These are phyloP conservation scores for Tetrapisispora pingtungensis DNA, from an alignment of 805 yeast genomes.

Conservation along the genomic window DNA sequence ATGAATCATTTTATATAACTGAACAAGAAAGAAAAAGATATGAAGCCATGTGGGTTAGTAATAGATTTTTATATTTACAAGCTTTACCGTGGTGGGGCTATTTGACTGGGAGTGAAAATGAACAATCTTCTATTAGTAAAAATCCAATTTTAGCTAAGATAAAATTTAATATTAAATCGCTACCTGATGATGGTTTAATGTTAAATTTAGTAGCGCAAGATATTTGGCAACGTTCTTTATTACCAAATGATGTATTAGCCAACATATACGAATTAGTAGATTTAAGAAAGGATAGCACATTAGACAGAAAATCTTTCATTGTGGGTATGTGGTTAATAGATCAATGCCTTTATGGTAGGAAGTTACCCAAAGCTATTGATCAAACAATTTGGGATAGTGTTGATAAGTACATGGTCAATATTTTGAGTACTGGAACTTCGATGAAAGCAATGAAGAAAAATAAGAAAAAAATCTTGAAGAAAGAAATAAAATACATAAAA, in stretches of 20 bases:
- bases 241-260: slow-evolving; percentile 50
- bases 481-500: slow-evolving; percentile 22
- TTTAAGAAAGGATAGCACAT: slow-evolving; percentile 55
- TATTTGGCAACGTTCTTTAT: slow-evolving; percentile 70
- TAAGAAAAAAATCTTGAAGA: slow-evolving; percentile 16
- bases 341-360: slow-evolving; percentile 89
- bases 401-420: slow-evolving; percentile 19
- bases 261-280: slow-evolving; percentile 69
- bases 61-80: slow-evolving; percentile 55
- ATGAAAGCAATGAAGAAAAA: slow-evolving; percentile 11
- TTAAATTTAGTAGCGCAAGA: slow-evolving; percentile 51
- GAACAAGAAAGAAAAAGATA: slow-evolving; percentile 75
- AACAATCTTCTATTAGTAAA: not conserved
- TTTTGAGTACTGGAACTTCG: slow-evolving; percentile 5
- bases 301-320: slow-evolving; percentile 71
- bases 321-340: slow-evolving; percentile 99
- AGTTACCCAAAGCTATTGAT: slow-evolving; percentile 63
- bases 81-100: slow-evolving; percentile 27
- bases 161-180: slow-evolving; percentile 4
- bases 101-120: slow-evolving; percentile 7
- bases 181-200: slow-evolving; percentile 28
- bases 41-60: slow-evolving; percentile 91
- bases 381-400: slow-evolving; percentile 76
- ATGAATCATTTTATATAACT: slow-evolving; percentile 41
- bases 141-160: not conserved